These are phyloP conservation scores for Fusarium compactum DNA, from an alignment of 2,329 filamentous ascomycete genomes.

Conservation along the genomic window DNA sequence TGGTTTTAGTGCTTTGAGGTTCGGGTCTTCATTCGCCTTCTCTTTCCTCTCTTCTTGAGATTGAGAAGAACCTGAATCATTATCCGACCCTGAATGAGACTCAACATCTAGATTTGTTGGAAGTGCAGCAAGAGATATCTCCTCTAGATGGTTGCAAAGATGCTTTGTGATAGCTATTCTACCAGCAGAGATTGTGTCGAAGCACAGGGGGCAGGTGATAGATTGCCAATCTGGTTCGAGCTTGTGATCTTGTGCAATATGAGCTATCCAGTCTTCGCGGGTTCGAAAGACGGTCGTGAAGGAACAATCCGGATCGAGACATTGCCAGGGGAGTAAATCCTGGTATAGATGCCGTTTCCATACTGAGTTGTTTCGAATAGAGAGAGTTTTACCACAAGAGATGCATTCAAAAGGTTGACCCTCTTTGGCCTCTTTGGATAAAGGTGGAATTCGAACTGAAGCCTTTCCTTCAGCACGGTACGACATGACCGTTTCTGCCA, in stretches of 20 bases:
- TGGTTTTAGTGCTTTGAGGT: background rate
- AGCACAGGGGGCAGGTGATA: background rate
- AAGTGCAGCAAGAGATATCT: background rate
- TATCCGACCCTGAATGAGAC: background rate
- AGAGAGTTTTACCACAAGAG: background rate
- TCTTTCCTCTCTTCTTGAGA: no score
- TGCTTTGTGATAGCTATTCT: background rate
- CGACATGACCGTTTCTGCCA: background rate
- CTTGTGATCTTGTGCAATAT: background rate
- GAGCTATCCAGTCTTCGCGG: background rate
- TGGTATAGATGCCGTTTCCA: background rate
- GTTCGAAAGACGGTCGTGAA: background rate
- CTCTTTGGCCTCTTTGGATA: background rate
- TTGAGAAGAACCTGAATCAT: background rate
- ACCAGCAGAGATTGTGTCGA: background rate
- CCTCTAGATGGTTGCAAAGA: background rate
- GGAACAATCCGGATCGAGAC: background rate
- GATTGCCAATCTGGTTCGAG: background rate
- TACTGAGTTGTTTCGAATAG: background rate
- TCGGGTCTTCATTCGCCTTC: background rate
- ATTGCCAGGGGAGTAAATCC: background rate
- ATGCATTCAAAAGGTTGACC: background rate
- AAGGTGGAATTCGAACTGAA: background rate
- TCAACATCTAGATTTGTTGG: background rate
- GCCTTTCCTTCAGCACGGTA: background rate